phyloP scores from a whole-genome alignment of 2,329 filamentous ascomycete genomes.

The Gaeumannomyces sp. region DNA sequence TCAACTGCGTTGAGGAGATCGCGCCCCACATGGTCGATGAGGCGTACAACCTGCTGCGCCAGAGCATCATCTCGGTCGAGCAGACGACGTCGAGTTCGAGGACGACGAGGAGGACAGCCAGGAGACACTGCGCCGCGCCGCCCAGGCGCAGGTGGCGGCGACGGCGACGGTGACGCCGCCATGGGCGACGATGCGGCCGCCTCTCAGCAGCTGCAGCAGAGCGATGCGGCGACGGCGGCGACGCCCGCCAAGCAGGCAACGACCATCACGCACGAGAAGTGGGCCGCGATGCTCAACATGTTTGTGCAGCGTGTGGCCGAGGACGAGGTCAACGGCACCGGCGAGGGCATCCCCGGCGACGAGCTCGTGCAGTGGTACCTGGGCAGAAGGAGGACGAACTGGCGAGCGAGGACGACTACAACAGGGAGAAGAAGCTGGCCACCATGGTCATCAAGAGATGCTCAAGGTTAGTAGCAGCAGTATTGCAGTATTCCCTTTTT shows the following conservation, averaged over 20 bases:
- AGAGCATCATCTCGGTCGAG: slow-evolving; percentile 96
- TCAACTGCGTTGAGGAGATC: slow-evolving; percentile 91
- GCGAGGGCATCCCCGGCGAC: slow-evolving; percentile 80
- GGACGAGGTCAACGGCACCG: slow-evolving; percentile 63
- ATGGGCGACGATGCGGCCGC: slow-evolving; percentile 34
- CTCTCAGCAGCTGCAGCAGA: slow-evolving; percentile 16
- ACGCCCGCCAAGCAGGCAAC: slow-evolving; percentile 50
- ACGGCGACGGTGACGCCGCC: slow-evolving; percentile 40
- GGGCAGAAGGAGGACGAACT: slow-evolving; percentile 79
- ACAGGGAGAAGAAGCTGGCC: slow-evolving; percentile 65
- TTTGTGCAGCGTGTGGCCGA: slow-evolving; percentile 78
- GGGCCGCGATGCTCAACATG: slow-evolving; percentile 81
- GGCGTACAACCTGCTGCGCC: slow-evolving; percentile 82
- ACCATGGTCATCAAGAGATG: slow-evolving; percentile 89
- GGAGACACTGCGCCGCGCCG: slow-evolving; percentile 14
- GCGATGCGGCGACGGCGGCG: slow-evolving; percentile 11
- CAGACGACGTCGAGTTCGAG: slow-evolving; percentile 96
- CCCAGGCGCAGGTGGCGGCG: slow-evolving; percentile 31
- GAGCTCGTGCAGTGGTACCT: slow-evolving; percentile 84
- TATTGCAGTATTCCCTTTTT: slow-evolving; percentile 8
- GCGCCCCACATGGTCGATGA: slow-evolving; percentile 80
- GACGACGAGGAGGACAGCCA: slow-evolving; percentile 44
- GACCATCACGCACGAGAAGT: slow-evolving; percentile 93
- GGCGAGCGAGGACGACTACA: slow-evolving; percentile 72
- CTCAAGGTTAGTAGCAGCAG: slow-evolving; percentile 65